Conservation (phyloP, 1,284 basidiomycete genomes). For the Pascua sp. region DNA sequence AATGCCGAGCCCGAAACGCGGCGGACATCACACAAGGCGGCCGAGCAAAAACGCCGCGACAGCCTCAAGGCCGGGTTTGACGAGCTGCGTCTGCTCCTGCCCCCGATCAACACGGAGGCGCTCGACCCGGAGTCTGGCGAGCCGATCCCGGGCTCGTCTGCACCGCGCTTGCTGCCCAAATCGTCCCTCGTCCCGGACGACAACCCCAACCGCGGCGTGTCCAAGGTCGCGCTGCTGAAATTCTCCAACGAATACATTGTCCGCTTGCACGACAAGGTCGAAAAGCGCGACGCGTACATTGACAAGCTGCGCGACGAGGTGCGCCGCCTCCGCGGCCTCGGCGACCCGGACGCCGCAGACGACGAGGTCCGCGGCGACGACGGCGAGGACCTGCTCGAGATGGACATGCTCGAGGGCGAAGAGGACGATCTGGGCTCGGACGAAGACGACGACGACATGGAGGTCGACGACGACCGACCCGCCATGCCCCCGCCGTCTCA, state of each 20-base stretch:
- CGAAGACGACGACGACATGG: slow-evolving; percentile 42
- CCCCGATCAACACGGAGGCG: slow-evolving; percentile 67
- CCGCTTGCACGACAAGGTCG: slow-evolving; percentile 70
- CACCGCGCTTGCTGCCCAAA: slow-evolving; percentile 78
- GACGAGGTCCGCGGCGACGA: slow-evolving; percentile 36
- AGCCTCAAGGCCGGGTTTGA: slow-evolving; percentile 95
- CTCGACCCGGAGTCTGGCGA: slow-evolving; percentile 64
- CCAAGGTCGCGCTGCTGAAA: slow-evolving; percentile 85
- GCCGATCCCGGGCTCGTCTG: slow-evolving; percentile 76
- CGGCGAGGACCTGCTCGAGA: slow-evolving; percentile 37
- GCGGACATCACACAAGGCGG: slow-evolving; percentile 91
- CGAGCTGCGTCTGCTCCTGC: slow-evolving; percentile 80
- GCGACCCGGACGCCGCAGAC: slow-evolving; percentile 6
- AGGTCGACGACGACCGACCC: slow-evolving; percentile 12
- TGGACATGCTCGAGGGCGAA: slow-evolving; percentile 40
- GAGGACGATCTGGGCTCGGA: slow-evolving; percentile 26
- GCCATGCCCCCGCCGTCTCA: not conserved
- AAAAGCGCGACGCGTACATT: slow-evolving; percentile 79
- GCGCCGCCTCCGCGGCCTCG: slow-evolving; percentile 55
- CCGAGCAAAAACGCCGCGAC: slow-evolving; percentile 94
- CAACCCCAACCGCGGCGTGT: slow-evolving; percentile 90
- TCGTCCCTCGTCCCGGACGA: slow-evolving; percentile 63
- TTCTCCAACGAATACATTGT: slow-evolving; percentile 85
- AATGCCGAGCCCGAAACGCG: slow-evolving; percentile 42
- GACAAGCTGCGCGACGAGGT: slow-evolving; percentile 66